These are phyloP conservation scores for Pseudogymnoascus sp. DNA, from an alignment of 2,329 filamentous ascomycete species.

Conservation along the genomic window DNA sequence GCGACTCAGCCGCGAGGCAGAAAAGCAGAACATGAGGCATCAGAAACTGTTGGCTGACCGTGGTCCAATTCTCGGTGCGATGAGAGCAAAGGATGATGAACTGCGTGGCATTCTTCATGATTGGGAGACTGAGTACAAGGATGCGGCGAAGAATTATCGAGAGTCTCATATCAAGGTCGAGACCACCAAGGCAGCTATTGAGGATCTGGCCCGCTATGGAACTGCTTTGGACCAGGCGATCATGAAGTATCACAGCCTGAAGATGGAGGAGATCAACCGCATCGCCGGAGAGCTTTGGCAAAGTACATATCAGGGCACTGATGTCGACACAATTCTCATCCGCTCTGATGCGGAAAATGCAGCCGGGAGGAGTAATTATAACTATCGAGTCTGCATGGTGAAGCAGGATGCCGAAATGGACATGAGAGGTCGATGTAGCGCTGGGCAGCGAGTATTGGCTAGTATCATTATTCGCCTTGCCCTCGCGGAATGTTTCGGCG, in stretches of 20 bases:
- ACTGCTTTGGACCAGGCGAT: conserved; percentile 88
- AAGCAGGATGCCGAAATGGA: conserved; percentile 98
- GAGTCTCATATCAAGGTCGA: conserved; percentile 82
- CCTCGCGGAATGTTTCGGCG: conserved; percentile 89
- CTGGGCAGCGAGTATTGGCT: conserved; percentile 91
- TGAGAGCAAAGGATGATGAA: conserved; percentile 79
- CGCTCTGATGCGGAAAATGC: conserved; percentile 77
- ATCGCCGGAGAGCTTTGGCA: conserved; percentile 97
- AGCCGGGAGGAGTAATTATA: conserved; percentile 74
- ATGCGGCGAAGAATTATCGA: conserved; percentile 71
- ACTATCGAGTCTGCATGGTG: conserved; percentile 96
- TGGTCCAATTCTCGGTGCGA: conserved; percentile 63
- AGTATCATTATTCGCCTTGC: conserved; percentile 96
- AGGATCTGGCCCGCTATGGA: conserved; percentile 76
- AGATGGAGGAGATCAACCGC: conserved; percentile 97
- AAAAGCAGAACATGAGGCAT: conserved; percentile 55
- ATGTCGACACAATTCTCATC: conserved; percentile 94
- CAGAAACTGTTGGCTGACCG: conserved; percentile 64
- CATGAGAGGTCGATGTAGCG: conserved; percentile 95
- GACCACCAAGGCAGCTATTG: conserved; percentile 86
- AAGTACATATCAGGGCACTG: conserved; percentile 90
- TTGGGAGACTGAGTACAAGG: conserved; percentile 79
- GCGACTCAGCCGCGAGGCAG: conserved; percentile 61
- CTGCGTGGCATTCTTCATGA: conserved; percentile 63
- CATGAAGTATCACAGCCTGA: conserved; percentile 90